phyloP scores from a whole-genome alignment of 148 eudicot genomes.

The Nepenthes gracilis region DNA sequence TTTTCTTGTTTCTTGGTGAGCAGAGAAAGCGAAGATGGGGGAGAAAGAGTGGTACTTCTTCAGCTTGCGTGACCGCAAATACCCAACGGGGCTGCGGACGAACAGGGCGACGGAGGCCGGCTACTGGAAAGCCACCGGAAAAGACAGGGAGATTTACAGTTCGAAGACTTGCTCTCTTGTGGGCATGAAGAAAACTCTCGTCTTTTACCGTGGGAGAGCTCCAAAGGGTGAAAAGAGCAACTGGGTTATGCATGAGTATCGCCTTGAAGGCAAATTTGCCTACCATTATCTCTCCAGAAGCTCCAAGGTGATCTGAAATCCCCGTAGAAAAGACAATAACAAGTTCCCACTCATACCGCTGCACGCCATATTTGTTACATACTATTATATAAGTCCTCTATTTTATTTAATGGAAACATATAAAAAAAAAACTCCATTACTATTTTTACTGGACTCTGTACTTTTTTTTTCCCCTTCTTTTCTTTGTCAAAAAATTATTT shows the following conservation, averaged over 20 bases:
- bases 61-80: conserved; percentile 82
- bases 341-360: too few species aligned
- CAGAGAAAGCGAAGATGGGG: conserved; percentile 90
- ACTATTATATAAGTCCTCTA: too few species aligned
- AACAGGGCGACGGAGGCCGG: conserved; percentile 92
- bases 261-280: conserved; percentile 91
- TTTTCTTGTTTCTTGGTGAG: not conserved
- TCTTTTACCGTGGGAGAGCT: conserved; percentile 86
- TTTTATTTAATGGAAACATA: too few species aligned
- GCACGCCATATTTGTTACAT: too few species aligned
- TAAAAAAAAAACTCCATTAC: too few species aligned
- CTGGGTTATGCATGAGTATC: conserved; percentile 97
- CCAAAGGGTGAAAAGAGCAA: conserved; percentile 90
- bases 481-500: too few species aligned
- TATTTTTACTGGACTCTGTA: too few species aligned
- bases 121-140: conserved; percentile 96
- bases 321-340: too few species aligned
- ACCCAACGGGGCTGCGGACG: conserved; percentile 87
- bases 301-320: conserved; percentile 49
- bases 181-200: conserved; percentile 98
- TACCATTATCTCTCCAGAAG: conserved; percentile 71
- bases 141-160: conserved; percentile 84
- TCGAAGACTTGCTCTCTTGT: conserved; percentile 63
- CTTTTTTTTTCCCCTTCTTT: too few species aligned
- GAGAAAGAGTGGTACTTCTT: conserved; percentile 97